Base-by-base conservation (phyloP, 2,329 filamentous ascomycete genomes). In the Amphichorda felina region DNA sequence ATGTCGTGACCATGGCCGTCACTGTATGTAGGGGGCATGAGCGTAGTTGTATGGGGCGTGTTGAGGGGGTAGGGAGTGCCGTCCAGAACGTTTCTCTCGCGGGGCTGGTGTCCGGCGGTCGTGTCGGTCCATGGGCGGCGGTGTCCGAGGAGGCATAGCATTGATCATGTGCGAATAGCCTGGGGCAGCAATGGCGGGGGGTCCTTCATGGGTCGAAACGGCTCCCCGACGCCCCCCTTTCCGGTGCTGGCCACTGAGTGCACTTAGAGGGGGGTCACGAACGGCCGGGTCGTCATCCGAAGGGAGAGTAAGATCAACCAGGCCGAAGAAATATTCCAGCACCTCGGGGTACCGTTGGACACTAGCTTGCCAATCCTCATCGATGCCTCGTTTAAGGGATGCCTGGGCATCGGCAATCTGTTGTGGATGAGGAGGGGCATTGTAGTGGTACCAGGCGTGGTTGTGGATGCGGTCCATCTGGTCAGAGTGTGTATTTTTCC, bases 341-440 rank as follows among this genome's bases (percentile, higher is more conserved):
- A 88, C 77, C 51, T 87, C 80, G 4, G 82, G 83, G 47, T 88
- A 89, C 37, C 77, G 70, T 47, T 84, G 72, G 27, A 87, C 82
- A 33, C 77, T 80, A 21, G 72, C 67, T 47, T 79, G 72, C 82
- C 82, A 89, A 59, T 87, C 82, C 41, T 82, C 77, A 47, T 87
- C 81, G 47, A 87, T 81, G 41, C 80, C 81, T 34, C 74, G 70
- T 57, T 85, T 84, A 41, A 85, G 65, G 33, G 70, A 66, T 13
- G 66, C 66, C 48, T 85, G 72, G 17, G 79, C 81, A 38, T 72
- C 68, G 27, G 68, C 62, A 35, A 86, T 70, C 49, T 85, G 70
- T 43, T 59, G 66, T 18, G 72, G 75, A 41, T 79, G 71, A 18
- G 75, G 74, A 17, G 64, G 65, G 2, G 64, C 56, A 41, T 70